Conservation (phyloP, 140 eudicot genomes). For the Senecio squalidus region DNA sequence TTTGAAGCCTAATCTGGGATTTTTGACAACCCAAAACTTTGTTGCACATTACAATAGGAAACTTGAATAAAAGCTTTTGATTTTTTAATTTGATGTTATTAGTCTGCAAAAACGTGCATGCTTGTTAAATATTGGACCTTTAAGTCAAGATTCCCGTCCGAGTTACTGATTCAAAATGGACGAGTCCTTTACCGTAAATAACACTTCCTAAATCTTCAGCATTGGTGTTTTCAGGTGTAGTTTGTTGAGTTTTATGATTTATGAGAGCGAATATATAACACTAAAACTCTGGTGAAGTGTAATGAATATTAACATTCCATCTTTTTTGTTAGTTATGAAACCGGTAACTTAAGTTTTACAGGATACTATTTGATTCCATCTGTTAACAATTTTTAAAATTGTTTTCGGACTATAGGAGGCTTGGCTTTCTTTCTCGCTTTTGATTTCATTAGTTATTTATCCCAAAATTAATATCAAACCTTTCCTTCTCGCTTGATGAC, state of each 20-base stretch:
- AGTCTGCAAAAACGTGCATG: not conserved
- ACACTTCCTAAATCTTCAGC: not conserved
- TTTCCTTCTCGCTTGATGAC: too few species aligned
- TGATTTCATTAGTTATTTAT: too few species aligned
- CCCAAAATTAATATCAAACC: too few species aligned
- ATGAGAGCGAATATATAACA: too few species aligned
- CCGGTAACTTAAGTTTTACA: too few species aligned
- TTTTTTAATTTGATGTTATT: not conserved
- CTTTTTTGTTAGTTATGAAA: too few species aligned
- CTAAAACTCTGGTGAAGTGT: too few species aligned
- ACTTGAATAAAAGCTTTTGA: not conserved
- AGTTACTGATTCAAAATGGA: not conserved
- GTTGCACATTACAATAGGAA: not conserved
- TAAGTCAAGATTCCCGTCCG: not conserved
- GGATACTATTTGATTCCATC: too few species aligned
- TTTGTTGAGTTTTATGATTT: not conserved
- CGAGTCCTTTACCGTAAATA: not conserved
- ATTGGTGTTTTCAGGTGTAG: not conserved
- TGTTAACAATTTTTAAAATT: too few species aligned
- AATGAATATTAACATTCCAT: too few species aligned
- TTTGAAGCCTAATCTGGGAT: not conserved
- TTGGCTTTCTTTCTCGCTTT: too few species aligned
- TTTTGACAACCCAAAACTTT: not conserved
- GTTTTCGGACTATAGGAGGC: too few species aligned
- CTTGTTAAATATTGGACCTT: not conserved